phyloP scores from a whole-genome alignment of 192 early-diverging fungal species.

The Martensiomyces pterosporus region DNA sequence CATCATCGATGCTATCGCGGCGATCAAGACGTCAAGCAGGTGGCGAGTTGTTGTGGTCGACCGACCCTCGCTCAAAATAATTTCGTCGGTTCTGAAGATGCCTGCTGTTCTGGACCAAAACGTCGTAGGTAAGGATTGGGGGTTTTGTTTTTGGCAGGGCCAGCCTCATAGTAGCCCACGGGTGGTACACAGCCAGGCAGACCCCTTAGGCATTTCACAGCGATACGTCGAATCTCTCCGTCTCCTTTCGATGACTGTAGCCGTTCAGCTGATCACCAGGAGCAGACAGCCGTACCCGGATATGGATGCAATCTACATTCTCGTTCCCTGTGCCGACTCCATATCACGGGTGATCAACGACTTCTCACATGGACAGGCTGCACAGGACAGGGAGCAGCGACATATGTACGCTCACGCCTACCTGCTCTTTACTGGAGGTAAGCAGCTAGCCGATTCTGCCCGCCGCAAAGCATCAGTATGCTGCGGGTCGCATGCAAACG shows the following conservation, averaged over 20 bases:
- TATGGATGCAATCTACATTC: slow-evolving; percentile 49
- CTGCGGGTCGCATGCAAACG: too few relatives aligned
- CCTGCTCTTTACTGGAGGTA: slow-evolving; percentile 52
- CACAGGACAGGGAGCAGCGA: not conserved
- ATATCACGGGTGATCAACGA: slow-evolving; percentile 43
- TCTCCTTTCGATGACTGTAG: too few relatives aligned
- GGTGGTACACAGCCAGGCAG: too few relatives aligned
- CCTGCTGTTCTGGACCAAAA: slow-evolving; percentile 44
- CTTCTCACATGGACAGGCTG: slow-evolving; percentile 13
- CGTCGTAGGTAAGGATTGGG: slow-evolving; percentile 45
- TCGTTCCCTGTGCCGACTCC: slow-evolving; percentile 42
- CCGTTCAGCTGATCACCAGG: slow-evolving; percentile 41
- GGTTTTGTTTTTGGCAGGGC: too few relatives aligned
- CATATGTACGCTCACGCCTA: slow-evolving; percentile 38
- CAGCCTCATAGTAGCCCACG: too few relatives aligned
- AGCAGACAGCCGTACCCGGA: slow-evolving; percentile 45
- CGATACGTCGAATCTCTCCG: too few relatives aligned
- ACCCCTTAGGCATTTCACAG: too few relatives aligned
- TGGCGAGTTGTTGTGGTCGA: slow-evolving; percentile 52
- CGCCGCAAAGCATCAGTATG: too few relatives aligned
- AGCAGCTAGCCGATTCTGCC: too few relatives aligned
- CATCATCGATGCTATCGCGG: slow-evolving; percentile 41
- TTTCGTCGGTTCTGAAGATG: slow-evolving; percentile 48
- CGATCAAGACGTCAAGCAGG: slow-evolving; percentile 22
- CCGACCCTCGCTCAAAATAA: slow-evolving; percentile 40